Base-by-base conservation (phyloP, 202 grass and related monocot species). In the Carex sylvatica region DNA sequence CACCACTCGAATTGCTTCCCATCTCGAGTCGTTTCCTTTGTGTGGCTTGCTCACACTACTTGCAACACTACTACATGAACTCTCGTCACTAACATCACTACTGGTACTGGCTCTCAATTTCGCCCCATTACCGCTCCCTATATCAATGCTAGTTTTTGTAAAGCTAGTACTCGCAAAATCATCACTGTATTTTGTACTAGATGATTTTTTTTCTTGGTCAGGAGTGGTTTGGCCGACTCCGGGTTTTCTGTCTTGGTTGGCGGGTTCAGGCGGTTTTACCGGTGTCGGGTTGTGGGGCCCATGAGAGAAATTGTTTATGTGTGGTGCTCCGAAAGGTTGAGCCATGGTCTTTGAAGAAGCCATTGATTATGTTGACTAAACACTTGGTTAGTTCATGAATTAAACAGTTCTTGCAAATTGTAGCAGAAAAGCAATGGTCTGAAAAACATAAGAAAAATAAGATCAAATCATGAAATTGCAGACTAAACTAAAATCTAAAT, bases 11-110 rank as follows among this genome's bases (percentile, higher is more conserved):
- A 97, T 97, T 59, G 94, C 89, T 89, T 93, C 94, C 94, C 91
- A 97, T 60, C 71, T 89, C 0, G 94, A 90, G 83, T 94, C 91
- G 38, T 94, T 97, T 58, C 89, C 82, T 82, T 97, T 97, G 83
- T 97, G 94, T 56, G 91, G 94, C 76, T 94, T 97, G 38, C 70
- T 90, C 40, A 88, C 84, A 72, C 89, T 90, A 67, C 85, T 90
- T 35, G 82, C 71, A 40, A 93, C 80, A 36, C 91, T 97, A 88
- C 88, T 94, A 86, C 91, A 97, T 1, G 88, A 88, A 73, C 94
- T 97, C 84, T 92, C 94, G 31, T 94, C 91, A 44, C 94, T 97
- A 52, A 97, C 60, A 71, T 97, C 83, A 79, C 91, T 97, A 75
- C 94, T 80, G n/a, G 83, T 89, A 62, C 94, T 94, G 4, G 82